These are phyloP conservation scores for Pythium coloratum DNA, from an alignment of 352 stramenopile genomes.

Conservation along the genomic window DNA sequence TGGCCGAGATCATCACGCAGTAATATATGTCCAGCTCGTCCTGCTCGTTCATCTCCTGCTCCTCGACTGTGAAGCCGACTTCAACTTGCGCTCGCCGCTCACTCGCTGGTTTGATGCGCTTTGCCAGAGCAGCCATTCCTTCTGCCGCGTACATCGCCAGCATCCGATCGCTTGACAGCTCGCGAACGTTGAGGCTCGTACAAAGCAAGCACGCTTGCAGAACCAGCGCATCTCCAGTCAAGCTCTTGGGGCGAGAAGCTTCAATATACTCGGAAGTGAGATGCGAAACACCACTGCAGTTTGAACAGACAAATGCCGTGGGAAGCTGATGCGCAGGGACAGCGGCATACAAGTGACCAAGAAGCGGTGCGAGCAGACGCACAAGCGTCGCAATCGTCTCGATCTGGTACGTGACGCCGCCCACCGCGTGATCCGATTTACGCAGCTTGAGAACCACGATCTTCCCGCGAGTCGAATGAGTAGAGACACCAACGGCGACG, in stretches of 20 bases:
- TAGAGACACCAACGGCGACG: conserved; percentile 52
- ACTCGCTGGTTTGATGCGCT: conserved; percentile 33
- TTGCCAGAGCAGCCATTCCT: conserved; percentile 36
- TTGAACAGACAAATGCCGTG: conserved; percentile 51
- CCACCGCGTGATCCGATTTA: conserved; percentile 27
- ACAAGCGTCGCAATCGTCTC: conserved; percentile 36
- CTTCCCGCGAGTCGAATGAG: conserved; percentile 49
- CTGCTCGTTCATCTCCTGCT: conserved; percentile 32
- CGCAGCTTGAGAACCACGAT: conserved; percentile 58
- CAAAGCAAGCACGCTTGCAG: conserved; percentile 72
- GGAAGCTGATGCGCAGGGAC: conserved; percentile 35
- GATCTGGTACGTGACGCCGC: conserved; percentile 58
- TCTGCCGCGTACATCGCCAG: conserved; percentile 46
- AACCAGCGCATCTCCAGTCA: conserved; percentile 21
- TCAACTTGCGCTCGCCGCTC: conserved; percentile 37
- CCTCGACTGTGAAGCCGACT: conserved; percentile 21
- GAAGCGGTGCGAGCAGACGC: conserved; percentile 40
- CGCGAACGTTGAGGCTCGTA: conserved; percentile 68
- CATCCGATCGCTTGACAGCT: conserved; percentile 61
- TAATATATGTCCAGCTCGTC: conserved; percentile 36
- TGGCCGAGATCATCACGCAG: conserved; percentile 50
- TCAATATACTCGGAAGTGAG: conserved; percentile 51
- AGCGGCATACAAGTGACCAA: conserved; percentile 37
- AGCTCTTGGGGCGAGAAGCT: background rate
- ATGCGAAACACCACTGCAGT: conserved; percentile 61